These are phyloP conservation scores for Neodidymelliopsis sp. DNA, from an alignment of 2,329 filamentous ascomycete species.

Conservation along the genomic window DNA sequence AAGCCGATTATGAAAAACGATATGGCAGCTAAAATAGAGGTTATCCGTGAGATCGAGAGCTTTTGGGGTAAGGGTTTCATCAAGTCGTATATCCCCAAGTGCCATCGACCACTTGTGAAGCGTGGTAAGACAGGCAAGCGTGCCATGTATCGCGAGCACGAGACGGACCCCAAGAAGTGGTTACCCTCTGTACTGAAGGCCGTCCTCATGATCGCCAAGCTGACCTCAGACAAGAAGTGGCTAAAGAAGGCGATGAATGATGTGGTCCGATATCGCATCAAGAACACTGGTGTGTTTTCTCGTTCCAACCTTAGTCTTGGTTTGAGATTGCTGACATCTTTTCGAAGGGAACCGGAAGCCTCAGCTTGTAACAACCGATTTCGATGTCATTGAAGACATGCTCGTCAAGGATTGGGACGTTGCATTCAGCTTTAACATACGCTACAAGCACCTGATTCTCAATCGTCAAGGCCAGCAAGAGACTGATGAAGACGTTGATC, in stretches of 20 bases:
- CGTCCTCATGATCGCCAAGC: conserved; percentile 33
- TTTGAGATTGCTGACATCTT: background rate
- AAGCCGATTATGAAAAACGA: conserved; percentile 39
- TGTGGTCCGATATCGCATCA: conserved; percentile 40
- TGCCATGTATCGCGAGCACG: conserved; percentile 26
- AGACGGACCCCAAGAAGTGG: conserved; percentile 42
- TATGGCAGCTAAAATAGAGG: conserved; percentile 29
- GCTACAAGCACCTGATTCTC: conserved; percentile 43
- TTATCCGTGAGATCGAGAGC: conserved; percentile 36
- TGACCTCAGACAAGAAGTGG: conserved; percentile 30
- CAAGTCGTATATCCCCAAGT: conserved; percentile 38
- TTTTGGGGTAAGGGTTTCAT: conserved; percentile 42
- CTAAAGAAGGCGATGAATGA: conserved; percentile 37
- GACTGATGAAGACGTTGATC: conserved; percentile 33
- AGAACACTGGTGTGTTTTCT: conserved; percentile 28
- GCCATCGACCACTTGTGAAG: conserved; percentile 38
- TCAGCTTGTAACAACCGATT: conserved; percentile 42
- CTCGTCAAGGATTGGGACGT: conserved; percentile 36
- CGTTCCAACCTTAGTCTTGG: too few relatives aligned
- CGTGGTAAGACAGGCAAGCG: conserved; percentile 25
- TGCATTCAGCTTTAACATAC: conserved; percentile 31
- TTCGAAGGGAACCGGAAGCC: conserved; percentile 38
- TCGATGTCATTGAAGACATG: conserved; percentile 46
- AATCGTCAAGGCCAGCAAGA: conserved; percentile 25
- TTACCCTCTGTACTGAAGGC: conserved; percentile 37